Conservation (phyloP, 345 rosid species). For the Hibiscus trionum region DNA sequence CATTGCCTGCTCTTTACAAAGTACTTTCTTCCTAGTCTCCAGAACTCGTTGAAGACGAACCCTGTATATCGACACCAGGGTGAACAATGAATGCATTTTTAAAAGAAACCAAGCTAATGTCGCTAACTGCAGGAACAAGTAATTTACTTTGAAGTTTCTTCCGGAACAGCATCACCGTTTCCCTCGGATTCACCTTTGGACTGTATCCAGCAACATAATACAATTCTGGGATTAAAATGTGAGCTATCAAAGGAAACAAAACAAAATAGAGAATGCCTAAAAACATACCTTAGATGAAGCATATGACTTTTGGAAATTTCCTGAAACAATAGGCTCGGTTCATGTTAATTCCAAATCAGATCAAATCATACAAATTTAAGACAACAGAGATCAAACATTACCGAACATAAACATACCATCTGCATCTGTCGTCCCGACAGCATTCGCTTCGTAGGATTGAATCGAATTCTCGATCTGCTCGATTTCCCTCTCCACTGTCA, state of each 20-base stretch:
- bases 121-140: constrained; percentile 2
- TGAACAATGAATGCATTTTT: constrained; percentile 15
- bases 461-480: constrained; percentile 74
- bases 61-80: constrained; percentile 38
- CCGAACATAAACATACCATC: constrained; percentile 42
- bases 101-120: background rate
- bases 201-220: constrained; percentile 28
- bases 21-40: constrained; percentile 70
- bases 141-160: constrained; percentile 82
- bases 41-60: constrained; percentile 78
- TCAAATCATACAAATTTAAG: background rate
- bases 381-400: background rate
- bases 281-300: constrained; percentile 45
- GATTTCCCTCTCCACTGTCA: constrained; percentile 74
- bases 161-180: constrained; percentile 25
- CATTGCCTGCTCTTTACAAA: constrained; percentile 97
- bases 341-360: constrained; percentile 17
- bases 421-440: constrained; percentile 36
- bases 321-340: constrained; percentile 32
- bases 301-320: constrained; percentile 38
- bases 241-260: constrained; percentile 7
- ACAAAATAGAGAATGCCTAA: background rate
- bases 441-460: constrained; percentile 45
- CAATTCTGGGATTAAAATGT: constrained; percentile 7
- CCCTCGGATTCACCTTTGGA: constrained; percentile 35